Base-by-base conservation (phyloP, 345 rosid genomes). In the Populus pruinosa region DNA sequence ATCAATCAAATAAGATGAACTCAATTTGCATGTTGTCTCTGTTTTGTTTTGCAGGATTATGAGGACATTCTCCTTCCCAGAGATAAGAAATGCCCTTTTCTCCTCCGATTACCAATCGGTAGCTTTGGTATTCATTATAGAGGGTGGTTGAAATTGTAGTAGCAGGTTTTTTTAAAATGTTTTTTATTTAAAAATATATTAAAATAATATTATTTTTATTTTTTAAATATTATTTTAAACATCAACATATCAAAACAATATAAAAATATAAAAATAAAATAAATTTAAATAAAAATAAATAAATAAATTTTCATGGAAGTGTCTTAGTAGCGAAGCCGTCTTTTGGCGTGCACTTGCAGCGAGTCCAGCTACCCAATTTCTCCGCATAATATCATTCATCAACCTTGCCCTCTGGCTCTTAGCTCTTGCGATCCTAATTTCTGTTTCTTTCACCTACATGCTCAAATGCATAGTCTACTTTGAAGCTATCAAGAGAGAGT, bases 1-100 rank as follows among this genome's bases (percentile, higher is more conserved):
- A 33, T 33, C 35, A 33, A 33, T 33, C 44, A 41, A 41, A 10
- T 12, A 10, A 10, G 44, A 41, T 41, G 44, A 41, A 44, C 50
- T 44, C 16, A 44, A 44, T 13, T 13, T 12, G 18, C 50, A 13
- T 44, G 50, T 3, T 44, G 18, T 13, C 50, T 25, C 35, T 4
- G 18, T 67, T 65, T 33, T 69, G 23, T 33, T 53, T 9, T 86
- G 74, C 89, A 95, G 99, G 98, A 95, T 14, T 80, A 67, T 9
- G 99, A 93, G 79, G 96, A 92, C 78, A 93, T 92, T 73, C 86
- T 95, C 36, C 98, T 95, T 23, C 98, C 99, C 14, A 93, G 90
- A 87, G 98, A 93, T 65, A 92, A 92, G 82, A 78, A 76, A 72
- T 96, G 98, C 96, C 97, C 99, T 0, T 93, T 96, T 82, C 96